These are phyloP conservation scores for Viridothelium virens DNA, from an alignment of 495 filamentous ascomycete genomes.

Conservation along the genomic window DNA sequence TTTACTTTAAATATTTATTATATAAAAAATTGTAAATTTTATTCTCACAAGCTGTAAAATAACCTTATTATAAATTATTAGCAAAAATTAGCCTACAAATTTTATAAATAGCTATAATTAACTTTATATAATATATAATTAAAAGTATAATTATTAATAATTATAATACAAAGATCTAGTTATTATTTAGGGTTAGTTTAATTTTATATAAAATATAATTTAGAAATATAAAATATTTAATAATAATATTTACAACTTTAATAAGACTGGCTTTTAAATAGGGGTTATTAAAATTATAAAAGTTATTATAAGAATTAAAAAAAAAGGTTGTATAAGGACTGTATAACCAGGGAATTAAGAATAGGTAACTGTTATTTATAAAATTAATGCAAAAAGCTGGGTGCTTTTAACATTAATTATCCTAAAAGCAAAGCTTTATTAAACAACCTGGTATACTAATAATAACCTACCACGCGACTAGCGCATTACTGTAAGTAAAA, in stretches of 20 bases:
- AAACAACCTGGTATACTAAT: constrained; percentile 30
- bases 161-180: constrained; percentile 36
- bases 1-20: constrained; percentile 25
- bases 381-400: constrained; percentile 29
- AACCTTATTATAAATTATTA: constrained; percentile 24
- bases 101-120: constrained; percentile 33
- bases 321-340: constrained; percentile 19
- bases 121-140: no score
- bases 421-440: constrained; percentile 30
- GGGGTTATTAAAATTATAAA: constrained; percentile 29
- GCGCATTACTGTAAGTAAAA: constrained; percentile 16
- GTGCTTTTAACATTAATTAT: constrained; percentile 35
- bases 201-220: constrained; percentile 30
- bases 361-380: constrained; percentile 37
- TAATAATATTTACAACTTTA: constrained; percentile 43
- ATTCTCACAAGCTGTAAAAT: constrained; percentile 25
- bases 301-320: constrained; percentile 33
- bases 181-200: no score
- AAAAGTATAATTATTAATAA: constrained; percentile 33
- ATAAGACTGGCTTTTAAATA: constrained; percentile 41
- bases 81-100: no score
- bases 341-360: constrained; percentile 37
- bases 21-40: constrained; percentile 40
- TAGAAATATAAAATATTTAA: constrained; percentile 35
- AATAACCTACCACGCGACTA: constrained; percentile 26